phyloP scores from a whole-genome alignment of 345 rosid species.

The Eucalyptus cladocalyx region DNA sequence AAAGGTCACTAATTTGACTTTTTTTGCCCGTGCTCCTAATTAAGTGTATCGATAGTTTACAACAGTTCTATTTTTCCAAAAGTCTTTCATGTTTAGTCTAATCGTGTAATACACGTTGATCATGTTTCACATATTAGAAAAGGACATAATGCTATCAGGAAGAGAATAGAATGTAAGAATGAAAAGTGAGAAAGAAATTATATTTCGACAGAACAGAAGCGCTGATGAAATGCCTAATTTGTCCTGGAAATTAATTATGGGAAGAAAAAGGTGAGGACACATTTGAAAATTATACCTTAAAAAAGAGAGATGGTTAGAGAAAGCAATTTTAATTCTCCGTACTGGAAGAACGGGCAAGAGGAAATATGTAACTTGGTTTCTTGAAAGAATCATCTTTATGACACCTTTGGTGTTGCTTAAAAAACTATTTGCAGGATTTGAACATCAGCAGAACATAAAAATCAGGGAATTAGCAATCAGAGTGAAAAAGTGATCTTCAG shows the following conservation, averaged over 20 bases:
- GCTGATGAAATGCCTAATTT: neutral
- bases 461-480: neutral
- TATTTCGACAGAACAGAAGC: neutral
- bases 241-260: neutral
- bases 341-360: neutral
- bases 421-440: neutral
- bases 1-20: conserved; percentile 34
- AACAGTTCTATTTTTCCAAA: neutral
- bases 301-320: neutral
- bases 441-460: neutral
- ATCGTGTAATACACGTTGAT: neutral
- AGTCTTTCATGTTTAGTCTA: neutral
- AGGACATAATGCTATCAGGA: neutral
- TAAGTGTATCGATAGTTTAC: neutral
- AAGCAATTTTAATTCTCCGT: neutral
- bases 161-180: neutral
- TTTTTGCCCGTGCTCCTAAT: neutral
- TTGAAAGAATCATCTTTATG: neutral
- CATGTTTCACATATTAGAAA: neutral
- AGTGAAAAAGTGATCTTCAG: neutral
- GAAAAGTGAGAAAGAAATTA: neutral
- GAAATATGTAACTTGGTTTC: neutral
- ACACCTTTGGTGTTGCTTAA: neutral
- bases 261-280: neutral
- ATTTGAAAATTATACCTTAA: neutral